Conservation (phyloP, 139 green algal species). For the Micromonas commoda region DNA sequence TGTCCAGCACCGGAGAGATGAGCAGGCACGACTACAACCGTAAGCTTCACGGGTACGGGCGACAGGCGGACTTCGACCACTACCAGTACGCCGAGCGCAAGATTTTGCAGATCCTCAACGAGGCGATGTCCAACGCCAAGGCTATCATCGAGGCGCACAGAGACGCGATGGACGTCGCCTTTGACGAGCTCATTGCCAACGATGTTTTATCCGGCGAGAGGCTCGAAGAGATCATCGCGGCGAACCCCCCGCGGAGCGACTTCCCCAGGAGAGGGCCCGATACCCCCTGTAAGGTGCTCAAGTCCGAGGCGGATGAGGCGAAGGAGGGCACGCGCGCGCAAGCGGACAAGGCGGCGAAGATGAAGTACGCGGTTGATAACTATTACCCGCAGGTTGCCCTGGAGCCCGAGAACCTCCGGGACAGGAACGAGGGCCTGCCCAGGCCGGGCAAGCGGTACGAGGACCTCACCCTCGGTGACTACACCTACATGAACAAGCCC, state of each 20-base stretch:
- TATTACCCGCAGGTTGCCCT: neutral
- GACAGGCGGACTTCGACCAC: neutral
- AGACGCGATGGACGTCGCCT: slow-evolving; percentile 33
- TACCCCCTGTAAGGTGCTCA: slow-evolving; percentile 8
- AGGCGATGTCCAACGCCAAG: slow-evolving; percentile 41
- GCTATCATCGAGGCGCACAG: slow-evolving; percentile 35
- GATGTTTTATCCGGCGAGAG: slow-evolving; percentile 41
- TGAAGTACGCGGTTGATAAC: neutral
- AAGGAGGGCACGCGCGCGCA: neutral
- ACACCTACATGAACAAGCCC: neutral
- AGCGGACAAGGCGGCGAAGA: neutral
- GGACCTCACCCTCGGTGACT: neutral
- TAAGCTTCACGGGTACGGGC: neutral
- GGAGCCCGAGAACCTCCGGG: neutral
- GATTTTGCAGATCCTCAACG: slow-evolving; percentile 36
- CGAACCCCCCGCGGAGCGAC: slow-evolving; percentile 24
- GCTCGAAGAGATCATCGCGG: slow-evolving; percentile 40
- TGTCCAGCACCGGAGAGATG: slow-evolving; percentile 8
- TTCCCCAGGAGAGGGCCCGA: neutral
- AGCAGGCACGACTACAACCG: neutral
- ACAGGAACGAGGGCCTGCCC: neutral
- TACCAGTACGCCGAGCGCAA: slow-evolving; percentile 21
- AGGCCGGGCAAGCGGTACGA: neutral
- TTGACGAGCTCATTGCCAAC: slow-evolving; percentile 38
- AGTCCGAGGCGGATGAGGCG: neutral